Evolutionary conservation across 2,329 filamentous ascomycete species (phyloP).

Genomic region (Claviceps sp.): DNA sequence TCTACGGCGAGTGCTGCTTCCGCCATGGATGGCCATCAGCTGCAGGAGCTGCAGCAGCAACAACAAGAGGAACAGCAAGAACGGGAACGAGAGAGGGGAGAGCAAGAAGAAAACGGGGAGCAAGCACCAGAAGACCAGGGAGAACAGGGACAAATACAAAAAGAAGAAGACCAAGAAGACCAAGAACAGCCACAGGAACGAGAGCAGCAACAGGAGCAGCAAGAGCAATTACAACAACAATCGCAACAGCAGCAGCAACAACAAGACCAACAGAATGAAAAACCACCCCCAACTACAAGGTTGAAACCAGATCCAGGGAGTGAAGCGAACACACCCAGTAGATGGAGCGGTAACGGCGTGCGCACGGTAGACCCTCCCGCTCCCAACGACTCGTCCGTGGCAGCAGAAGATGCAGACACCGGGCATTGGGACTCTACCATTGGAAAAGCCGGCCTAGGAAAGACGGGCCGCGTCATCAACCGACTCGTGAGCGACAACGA

Average conservation of each 20-base stretch:
- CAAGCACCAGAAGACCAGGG: constrained; percentile 4
- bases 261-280: constrained; percentile 12
- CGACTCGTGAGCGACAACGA: constrained; percentile 71
- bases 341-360: constrained; percentile 19
- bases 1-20: constrained; percentile 39
- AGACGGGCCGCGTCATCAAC: constrained; percentile 69
- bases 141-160: constrained; percentile 6
- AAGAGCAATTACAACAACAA: background rate
- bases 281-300: constrained; percentile 20
- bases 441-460: constrained; percentile 56
- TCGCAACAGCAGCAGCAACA: background rate
- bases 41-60: background rate
- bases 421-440: constrained; percentile 51
- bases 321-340: constrained; percentile 14
- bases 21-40: constrained; percentile 20
- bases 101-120: background rate
- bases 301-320: constrained; percentile 20
- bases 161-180: background rate
- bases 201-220: background rate
- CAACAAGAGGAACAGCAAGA: background rate
- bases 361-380: constrained; percentile 18
- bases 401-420: constrained; percentile 22
- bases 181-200: constrained; percentile 4
- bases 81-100: background rate
- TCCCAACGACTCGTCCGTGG: constrained; percentile 13